Evolutionary conservation across 257 asterid genomes (phyloP).

Genomic region (Solanum peruvianum): DNA sequence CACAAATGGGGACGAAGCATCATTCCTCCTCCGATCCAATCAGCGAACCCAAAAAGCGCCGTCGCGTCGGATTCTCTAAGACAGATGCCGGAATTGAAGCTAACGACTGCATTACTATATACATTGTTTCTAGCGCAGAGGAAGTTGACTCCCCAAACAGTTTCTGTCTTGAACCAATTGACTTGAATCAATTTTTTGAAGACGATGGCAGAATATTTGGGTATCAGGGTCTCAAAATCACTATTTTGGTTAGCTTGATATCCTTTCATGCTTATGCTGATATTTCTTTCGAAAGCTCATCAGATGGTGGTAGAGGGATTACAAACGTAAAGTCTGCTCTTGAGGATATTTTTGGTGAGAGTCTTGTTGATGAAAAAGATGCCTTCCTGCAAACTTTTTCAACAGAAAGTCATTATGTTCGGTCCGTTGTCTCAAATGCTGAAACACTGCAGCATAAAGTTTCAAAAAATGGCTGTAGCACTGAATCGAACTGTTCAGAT

Average conservation of each 20-base stretch:
- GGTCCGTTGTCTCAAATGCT: slow-evolving; percentile 41
- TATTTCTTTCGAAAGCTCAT: slow-evolving; percentile 57
- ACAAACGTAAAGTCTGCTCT: slow-evolving; percentile 76
- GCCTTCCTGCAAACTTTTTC: slow-evolving; percentile 77
- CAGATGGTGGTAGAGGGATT: slow-evolving; percentile 91
- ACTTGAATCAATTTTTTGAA: slow-evolving; percentile 59
- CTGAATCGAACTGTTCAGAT: slow-evolving; percentile 16
- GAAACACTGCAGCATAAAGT: slow-evolving; percentile 23
- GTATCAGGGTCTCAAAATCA: slow-evolving; percentile 63
- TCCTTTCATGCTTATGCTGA: slow-evolving; percentile 83
- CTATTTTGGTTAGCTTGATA: slow-evolving; percentile 75
- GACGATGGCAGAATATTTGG: slow-evolving; percentile 84
- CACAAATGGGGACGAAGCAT: slow-evolving; percentile 80
- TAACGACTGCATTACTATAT: slow-evolving; percentile 60
- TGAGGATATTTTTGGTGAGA: slow-evolving; percentile 65
- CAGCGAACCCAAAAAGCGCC: slow-evolving; percentile 44
- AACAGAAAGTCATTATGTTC: slow-evolving; percentile 44
- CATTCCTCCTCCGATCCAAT: slow-evolving; percentile 45
- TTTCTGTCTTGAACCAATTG: slow-evolving; percentile 60
- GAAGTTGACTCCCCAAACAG: slow-evolving; percentile 60
- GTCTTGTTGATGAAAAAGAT: slow-evolving; percentile 67
- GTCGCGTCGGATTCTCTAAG: slow-evolving; percentile 58
- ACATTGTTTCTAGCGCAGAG: slow-evolving; percentile 57
- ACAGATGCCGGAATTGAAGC: slow-evolving; percentile 69
- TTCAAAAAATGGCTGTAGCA: slow-evolving; percentile 21